Base-by-base conservation (phyloP, 2,329 filamentous ascomycete genomes). In the Alternaria postmessia region DNA sequence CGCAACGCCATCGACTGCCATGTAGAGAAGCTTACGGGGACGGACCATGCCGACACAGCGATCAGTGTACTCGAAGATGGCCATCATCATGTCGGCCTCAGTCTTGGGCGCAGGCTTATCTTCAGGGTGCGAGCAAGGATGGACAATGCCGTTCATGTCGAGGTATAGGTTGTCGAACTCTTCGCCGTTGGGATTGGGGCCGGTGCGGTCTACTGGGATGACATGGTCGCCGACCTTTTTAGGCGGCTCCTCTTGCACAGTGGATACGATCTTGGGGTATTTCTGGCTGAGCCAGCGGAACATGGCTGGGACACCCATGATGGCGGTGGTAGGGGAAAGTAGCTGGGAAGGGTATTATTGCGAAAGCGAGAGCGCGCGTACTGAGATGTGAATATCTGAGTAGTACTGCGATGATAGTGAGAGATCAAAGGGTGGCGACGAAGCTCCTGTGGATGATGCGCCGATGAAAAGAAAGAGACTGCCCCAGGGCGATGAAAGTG, bases 71-170 rank as follows among this genome's bases (percentile, higher is more conserved):
- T 91, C 92, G 84, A 99, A 99, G 63, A 99, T 89, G 75, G 96
- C 96, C 71, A 97, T 79, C 95, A 99, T 99, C 95, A 99, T 99
- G 81, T 98, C 95, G 78, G 96, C 93, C 82, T 99, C 95, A 62
- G 95, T 94, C 74, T 90, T 91, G 11, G 95, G 95, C 4, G 95
- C 88, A 2, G 95, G 93, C 64, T 89, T 88, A 74, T 98, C 94
- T 79, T 99, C 95, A 0, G 95, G 95, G 81, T 99, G 95, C 47
- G 94, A 97, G 82, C 95, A 99, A 32, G 96, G 96, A 83, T 99
- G 95, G 38, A 99, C 95, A 68, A 99, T 99, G 77, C 95, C 96
- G 80, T 99, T 99, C 94, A 99, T 98, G 75, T 99, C 95, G 65
- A 99, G 87, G 76, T 99, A 99, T 6, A 99, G 84, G 74, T 99